phyloP scores from a whole-genome alignment of 768 basidiomycete genomes.

The Lactarius hengduanensis region DNA sequence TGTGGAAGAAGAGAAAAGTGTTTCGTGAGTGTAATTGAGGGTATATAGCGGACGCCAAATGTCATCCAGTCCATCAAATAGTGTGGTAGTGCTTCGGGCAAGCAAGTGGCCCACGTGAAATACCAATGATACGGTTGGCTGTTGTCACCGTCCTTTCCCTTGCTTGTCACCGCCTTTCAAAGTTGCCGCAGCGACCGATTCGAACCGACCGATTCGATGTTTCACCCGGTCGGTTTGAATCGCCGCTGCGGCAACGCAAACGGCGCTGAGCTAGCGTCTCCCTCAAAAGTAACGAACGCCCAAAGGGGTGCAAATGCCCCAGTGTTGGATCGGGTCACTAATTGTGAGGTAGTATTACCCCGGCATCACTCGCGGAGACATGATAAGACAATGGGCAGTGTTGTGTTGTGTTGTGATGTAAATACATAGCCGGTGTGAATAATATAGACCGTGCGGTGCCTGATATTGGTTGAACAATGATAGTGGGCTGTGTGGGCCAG shows the following conservation, averaged over 20 bases:
- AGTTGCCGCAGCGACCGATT: too few species aligned
- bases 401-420: constrained; percentile 14
- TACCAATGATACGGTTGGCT: too few species aligned
- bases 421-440: constrained; percentile 30
- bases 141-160: background rate
- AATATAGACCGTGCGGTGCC: constrained; percentile 26
- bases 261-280: background rate
- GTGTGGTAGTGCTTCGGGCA: background rate
- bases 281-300: background rate
- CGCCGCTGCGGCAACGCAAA: background rate
- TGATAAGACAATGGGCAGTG: background rate
- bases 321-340: background rate
- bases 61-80: background rate
- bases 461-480: constrained; percentile 65
- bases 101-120: too few species aligned
- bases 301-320: background rate
- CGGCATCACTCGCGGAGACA: background rate
- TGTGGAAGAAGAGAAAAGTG: background rate
- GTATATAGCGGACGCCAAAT: background rate
- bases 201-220: too few species aligned
- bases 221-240: too few species aligned
- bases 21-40: background rate
- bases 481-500: constrained; percentile 31
- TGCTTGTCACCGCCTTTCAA: background rate
- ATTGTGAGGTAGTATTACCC: background rate